phyloP scores from a whole-genome alignment of 345 rosid species.

The Moringa oleifera region DNA sequence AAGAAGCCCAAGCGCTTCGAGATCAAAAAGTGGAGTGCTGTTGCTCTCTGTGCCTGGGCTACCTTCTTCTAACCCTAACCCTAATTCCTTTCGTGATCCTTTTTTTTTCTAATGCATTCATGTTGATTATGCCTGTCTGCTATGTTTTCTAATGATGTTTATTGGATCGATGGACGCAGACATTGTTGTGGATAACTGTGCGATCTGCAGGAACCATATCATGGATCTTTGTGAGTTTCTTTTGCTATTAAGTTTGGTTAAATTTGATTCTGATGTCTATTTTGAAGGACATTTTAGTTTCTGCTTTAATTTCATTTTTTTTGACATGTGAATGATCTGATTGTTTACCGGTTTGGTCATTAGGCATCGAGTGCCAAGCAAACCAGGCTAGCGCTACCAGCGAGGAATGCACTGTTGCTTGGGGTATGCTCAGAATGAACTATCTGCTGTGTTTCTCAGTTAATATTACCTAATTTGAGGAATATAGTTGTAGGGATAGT shows the following conservation, averaged over 20 bases:
- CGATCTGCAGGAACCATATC: constrained; percentile 94
- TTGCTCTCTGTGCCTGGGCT: constrained; percentile 99
- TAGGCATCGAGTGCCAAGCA: constrained; percentile 96
- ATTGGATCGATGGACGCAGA: constrained; percentile 38
- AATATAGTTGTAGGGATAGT: not conserved
- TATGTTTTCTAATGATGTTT: constrained; percentile 6
- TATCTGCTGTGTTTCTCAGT: too few species aligned
- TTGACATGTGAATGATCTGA: not conserved
- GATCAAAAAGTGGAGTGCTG: constrained; percentile 95
- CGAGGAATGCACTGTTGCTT: constrained; percentile 97
- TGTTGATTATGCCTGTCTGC: not conserved
- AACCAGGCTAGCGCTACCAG: constrained; percentile 92
- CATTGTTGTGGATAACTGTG: constrained; percentile 93
- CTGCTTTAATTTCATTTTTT: too few species aligned
- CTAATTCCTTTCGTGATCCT: not conserved
- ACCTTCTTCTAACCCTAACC: constrained; percentile 16
- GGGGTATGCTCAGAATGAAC: constrained; percentile 80
- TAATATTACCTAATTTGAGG: too few species aligned
- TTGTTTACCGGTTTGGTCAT: constrained; percentile 10
- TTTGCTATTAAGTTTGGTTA: not conserved
- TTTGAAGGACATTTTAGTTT: too few species aligned
- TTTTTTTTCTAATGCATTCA: not conserved
- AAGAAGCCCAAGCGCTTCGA: constrained; percentile 85
- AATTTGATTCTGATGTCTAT: too few species aligned
- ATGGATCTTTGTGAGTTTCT: constrained; percentile 88